Conservation (phyloP, 2,329 filamentous ascomycete species). For the Fusarium tuaranense region DNA sequence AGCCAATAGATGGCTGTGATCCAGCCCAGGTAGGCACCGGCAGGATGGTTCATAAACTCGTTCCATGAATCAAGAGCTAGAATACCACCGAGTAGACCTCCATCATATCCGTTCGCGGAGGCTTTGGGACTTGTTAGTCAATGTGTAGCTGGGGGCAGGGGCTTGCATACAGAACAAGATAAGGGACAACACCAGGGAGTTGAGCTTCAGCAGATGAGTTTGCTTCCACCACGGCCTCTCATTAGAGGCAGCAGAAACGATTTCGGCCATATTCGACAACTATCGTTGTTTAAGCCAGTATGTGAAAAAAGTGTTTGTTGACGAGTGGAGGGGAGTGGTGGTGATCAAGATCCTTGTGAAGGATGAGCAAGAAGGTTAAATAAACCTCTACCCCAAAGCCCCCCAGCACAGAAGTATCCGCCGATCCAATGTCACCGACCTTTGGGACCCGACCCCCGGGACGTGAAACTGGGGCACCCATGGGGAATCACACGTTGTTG, state of each 20-base stretch:
- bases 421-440: background rate
- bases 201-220: conserved; percentile 25
- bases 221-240: conserved; percentile 30
- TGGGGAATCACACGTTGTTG: conserved; percentile 25
- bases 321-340: background rate
- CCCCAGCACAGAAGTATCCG: background rate
- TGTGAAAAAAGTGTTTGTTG: background rate
- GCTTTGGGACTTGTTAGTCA: background rate
- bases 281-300: background rate
- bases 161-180: conserved; percentile 25
- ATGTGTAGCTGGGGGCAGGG: background rate
- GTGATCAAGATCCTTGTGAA: background rate
- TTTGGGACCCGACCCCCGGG: conserved; percentile 5
- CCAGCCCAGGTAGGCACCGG: conserved; percentile 37
- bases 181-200: conserved; percentile 30
- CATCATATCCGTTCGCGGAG: conserved; percentile 31
- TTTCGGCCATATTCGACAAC: background rate
- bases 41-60: conserved; percentile 32
- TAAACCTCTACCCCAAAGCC: background rate
- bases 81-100: conserved; percentile 21
- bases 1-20: conserved; percentile 43
- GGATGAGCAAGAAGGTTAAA: conserved; percentile 1
- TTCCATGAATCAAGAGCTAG: conserved; percentile 38
- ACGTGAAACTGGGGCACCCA: conserved; percentile 11
- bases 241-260: background rate